Evolutionary conservation across 352 stramenopile species (phyloP), one percentile per base, ranked within the genome.

Genomic region (Saprolegnia parasitica): DNA sequence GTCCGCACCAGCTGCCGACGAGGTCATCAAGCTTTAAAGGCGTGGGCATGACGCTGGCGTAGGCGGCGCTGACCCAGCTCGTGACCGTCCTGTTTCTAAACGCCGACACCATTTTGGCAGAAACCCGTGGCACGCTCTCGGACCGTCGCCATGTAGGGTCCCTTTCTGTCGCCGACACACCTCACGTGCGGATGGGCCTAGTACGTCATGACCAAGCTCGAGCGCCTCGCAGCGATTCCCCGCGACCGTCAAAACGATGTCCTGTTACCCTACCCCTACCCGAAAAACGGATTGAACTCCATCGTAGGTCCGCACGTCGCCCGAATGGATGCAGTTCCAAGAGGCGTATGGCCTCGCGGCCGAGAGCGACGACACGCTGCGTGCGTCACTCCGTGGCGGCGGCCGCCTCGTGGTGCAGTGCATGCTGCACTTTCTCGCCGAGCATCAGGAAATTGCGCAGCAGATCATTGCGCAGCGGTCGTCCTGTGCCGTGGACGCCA

Each of bases 391-490:
- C 42, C 63, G 63, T 5, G 63, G 63, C 39, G 46, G 45, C 11
- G 63, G 63, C 20, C 23, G 47, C 29, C 39, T 70, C 23, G 63
- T 61, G 2, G 5, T 46, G 0, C 8, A 4, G 10, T 70, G 63
- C 26, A 23, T 70, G 18, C n/a, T 55, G 23, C 47, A 70, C 32
- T 70, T 70, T 37, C 45, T 52, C 6, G 23, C 21, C 45, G 63
- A 70, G 29, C 63, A 70, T 18, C n/a, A 58, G 29, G 63, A 70
- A 39, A 52, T 70, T n/a, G 63, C 63, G 24, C 23, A 20, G 10
- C 63, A 70, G 42, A 29, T 70, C n/a, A 70, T 70, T 62, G 63
- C 46, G 10, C 63, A 70, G 29, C 63, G 63, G 13, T 24, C 52
- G 18, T 35, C 29, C 3, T n/a, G 42, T 49, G 15, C 18, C 26